Evolutionary conservation across 1,284 basidiomycete genomes (phyloP).

Genomic region (Ganoderma leucocontextum): DNA sequence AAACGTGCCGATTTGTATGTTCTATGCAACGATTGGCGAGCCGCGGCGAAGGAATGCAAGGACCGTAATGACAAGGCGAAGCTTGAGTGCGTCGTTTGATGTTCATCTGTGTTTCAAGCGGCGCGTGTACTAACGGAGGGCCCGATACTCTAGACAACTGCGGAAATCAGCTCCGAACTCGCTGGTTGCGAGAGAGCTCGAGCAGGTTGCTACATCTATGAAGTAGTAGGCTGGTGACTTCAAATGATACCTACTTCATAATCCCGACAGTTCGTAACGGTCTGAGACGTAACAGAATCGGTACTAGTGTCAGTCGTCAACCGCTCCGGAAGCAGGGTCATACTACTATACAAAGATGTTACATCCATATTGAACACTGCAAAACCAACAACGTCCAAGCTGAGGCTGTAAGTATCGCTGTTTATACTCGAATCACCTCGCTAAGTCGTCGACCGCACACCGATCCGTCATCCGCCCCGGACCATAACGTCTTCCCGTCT

Average conservation of each 20-base stretch:
- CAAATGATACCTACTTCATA: neutral
- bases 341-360: neutral
- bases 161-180: conserved; percentile 79
- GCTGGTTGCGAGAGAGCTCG: conserved; percentile 80
- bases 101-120: neutral
- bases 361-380: neutral
- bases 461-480: neutral
- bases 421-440: neutral
- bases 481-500: neutral
- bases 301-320: neutral
- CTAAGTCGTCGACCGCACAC: neutral
- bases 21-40: conserved; percentile 87
- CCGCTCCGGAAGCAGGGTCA: neutral
- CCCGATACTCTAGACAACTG: conserved; percentile 59
- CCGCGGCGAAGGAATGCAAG: conserved; percentile 88
- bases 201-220: conserved; percentile 73
- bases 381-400: neutral
- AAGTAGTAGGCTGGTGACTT: conserved; percentile 49
- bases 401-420: neutral
- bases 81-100: conserved; percentile 65
- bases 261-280: neutral
- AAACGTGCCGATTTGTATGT: conserved; percentile 87
- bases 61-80: conserved; percentile 84
- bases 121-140: conserved; percentile 17
- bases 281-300: neutral